These are phyloP conservation scores for Elsinoe ampelina DNA, from an alignment of 2,329 filamentous ascomycete genomes.

Conservation along the genomic window DNA sequence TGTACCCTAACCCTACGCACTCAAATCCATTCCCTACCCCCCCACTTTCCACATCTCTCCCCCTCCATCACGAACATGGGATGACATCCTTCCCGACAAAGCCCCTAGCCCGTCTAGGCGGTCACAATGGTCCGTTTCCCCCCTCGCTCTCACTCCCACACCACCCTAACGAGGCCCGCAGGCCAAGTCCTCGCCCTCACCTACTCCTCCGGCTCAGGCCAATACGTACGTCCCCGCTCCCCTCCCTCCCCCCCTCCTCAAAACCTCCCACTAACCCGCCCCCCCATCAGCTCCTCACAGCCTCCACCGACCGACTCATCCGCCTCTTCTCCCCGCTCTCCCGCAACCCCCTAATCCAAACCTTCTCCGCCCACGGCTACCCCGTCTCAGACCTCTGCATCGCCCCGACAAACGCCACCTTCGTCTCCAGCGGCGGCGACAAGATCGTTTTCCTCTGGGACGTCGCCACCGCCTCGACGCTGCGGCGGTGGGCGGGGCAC, in stretches of 20 bases:
- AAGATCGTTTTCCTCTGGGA: slow-evolving; percentile 92
- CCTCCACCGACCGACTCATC: slow-evolving; percentile 74
- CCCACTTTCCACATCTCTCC: not conserved
- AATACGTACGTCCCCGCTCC: slow-evolving; percentile 31
- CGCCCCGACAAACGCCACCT: slow-evolving; percentile 65
- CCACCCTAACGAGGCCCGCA: slow-evolving; percentile 6
- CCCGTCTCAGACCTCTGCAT: slow-evolving; percentile 77
- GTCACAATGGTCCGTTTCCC: slow-evolving; percentile 7
- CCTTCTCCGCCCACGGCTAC: slow-evolving; percentile 84
- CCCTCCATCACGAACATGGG: slow-evolving; percentile 16
- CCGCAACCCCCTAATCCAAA: slow-evolving; percentile 59
- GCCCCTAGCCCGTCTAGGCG: slow-evolving; percentile 11
- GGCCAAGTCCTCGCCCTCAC: slow-evolving; percentile 42
- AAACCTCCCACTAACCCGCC: not conserved
- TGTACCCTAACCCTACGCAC: not conserved
- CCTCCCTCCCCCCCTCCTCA: not conserved
- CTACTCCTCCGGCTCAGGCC: slow-evolving; percentile 40
- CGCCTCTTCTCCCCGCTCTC: slow-evolving; percentile 71
- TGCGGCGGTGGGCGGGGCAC: slow-evolving; percentile 60
- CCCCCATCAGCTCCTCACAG: slow-evolving; percentile 54
- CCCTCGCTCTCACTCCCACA: not conserved
- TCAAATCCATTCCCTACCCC: not conserved
- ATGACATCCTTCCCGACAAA: slow-evolving; percentile 13
- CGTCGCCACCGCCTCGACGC: slow-evolving; percentile 68
- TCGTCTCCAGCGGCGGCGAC: slow-evolving; percentile 83